Evolutionary conservation across 2,329 filamentous ascomycete genomes (phyloP).

Genomic region (Colletotrichum endophyticum): DNA sequence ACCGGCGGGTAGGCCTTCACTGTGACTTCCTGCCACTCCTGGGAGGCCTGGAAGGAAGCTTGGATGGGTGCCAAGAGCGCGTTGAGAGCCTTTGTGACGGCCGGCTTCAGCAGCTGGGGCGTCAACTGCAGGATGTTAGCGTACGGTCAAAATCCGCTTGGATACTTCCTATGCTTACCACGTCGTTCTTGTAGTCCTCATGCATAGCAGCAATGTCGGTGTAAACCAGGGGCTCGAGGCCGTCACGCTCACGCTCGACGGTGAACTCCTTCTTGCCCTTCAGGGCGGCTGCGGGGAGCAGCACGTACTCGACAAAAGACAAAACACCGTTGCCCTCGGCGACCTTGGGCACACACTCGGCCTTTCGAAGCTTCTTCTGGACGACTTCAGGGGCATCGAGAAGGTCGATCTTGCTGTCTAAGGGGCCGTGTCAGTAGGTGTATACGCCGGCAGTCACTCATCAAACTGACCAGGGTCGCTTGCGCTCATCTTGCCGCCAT

Average conservation of each 20-base stretch:
- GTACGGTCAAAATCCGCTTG: neutral
- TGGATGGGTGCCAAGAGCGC: conserved; percentile 80
- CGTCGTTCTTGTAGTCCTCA: conserved; percentile 80
- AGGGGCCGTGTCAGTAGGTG: conserved; percentile 30
- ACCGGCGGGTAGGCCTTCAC: conserved; percentile 80
- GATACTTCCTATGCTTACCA: conserved; percentile 31
- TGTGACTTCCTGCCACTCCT: conserved; percentile 80
- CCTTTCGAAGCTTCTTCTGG: conserved; percentile 85
- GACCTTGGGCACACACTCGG: conserved; percentile 75
- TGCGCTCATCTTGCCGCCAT: conserved; percentile 86
- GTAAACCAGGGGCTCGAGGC: conserved; percentile 78
- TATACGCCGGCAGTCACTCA: neutral
- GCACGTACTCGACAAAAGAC: conserved; percentile 84
- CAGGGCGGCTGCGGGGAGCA: conserved; percentile 78
- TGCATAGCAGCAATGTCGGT: conserved; percentile 75
- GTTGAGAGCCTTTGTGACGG: conserved; percentile 75
- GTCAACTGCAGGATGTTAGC: conserved; percentile 57
- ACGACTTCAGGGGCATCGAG: conserved; percentile 79
- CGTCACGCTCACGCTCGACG: conserved; percentile 70
- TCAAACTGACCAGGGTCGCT: conserved; percentile 62
- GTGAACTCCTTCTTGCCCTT: conserved; percentile 64
- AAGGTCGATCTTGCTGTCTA: conserved; percentile 90
- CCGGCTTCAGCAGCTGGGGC: conserved; percentile 88
- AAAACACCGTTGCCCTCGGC: conserved; percentile 88
- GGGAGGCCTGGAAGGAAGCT: conserved; percentile 69